Percentiles rank a stretch among this genome's conserved stretches.
phyloP scores from a whole-genome alignment of 2,329 filamentous ascomycete species.

The Fusarium sp. region DNA sequence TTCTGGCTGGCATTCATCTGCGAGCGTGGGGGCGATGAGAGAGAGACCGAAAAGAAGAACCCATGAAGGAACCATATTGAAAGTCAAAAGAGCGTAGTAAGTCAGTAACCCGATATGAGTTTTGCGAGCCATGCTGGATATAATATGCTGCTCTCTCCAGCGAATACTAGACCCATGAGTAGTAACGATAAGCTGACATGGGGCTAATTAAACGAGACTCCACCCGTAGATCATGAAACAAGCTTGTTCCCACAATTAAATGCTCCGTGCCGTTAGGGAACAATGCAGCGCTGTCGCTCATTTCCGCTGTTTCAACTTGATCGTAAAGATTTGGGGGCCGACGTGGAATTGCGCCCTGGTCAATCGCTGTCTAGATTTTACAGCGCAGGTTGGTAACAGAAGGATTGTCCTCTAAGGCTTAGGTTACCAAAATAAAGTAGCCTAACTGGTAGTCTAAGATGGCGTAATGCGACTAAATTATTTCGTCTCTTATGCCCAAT shows the following conservation, averaged over 20 bases:
- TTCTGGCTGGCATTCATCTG: slow-evolving; percentile 4
- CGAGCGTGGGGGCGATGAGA: not conserved
- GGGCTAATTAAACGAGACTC: not conserved
- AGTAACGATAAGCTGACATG: not conserved
- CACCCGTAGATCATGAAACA: not conserved
- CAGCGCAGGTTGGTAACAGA: too few species aligned
- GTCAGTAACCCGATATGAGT: too few species aligned
- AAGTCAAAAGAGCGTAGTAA: too few species aligned
- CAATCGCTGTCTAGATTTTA: not conserved
- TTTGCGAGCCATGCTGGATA: not conserved
- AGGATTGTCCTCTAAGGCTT: too few species aligned
- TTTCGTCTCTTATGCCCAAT: too few species aligned
- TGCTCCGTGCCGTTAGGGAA: not conserved
- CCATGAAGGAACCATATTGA: not conserved
- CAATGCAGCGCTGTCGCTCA: not conserved
- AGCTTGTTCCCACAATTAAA: not conserved
- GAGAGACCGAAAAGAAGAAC: not conserved
- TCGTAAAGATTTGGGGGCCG: not conserved
- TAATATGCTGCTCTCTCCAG: not conserved
- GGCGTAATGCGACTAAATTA: too few species aligned
- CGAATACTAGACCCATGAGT: too few species aligned
- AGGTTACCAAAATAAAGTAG: too few species aligned
- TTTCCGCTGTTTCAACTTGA: not conserved
- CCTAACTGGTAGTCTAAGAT: too few species aligned
- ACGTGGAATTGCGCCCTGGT: not conserved